These are phyloP conservation scores for Paramecium pentaurelia DNA, from an alignment of 73 alveolate species.

Conservation along the genomic window DNA sequence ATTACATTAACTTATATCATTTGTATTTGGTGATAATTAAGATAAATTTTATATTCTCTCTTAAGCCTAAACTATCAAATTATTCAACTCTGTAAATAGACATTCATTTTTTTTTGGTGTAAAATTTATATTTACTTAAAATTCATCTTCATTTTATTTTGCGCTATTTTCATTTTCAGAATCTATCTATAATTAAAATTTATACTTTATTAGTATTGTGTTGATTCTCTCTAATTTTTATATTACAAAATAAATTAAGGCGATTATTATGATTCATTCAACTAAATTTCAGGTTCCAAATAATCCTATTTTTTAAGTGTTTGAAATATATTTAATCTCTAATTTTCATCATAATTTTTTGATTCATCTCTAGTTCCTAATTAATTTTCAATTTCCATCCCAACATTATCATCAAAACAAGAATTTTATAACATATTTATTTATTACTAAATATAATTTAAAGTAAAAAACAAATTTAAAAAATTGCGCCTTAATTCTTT, in stretches of 20 bases:
- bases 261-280: not conserved
- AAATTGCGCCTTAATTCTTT: not conserved
- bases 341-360: not conserved
- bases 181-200: not conserved
- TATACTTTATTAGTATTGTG: not conserved
- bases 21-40: not conserved
- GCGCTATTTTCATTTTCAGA: not conserved
- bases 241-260: not conserved
- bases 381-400: not conserved
- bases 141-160: not conserved
- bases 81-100: not conserved
- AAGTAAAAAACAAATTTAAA: not conserved
- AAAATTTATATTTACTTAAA: not conserved
- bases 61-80: not conserved
- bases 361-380: not conserved
- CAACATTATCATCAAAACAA: not conserved
- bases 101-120: not conserved
- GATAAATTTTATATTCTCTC: not conserved
- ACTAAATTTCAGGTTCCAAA: not conserved
- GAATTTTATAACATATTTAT: not conserved
- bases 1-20: not conserved
- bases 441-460: not conserved
- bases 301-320: not conserved
- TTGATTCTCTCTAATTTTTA: not conserved
- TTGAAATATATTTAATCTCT: not conserved